A percentile compares a stretch with the other conserved stretches of the same genome.
phyloP scores from a whole-genome alignment of 2,329 filamentous ascomycete species.

The Colletotrichum sp. region DNA sequence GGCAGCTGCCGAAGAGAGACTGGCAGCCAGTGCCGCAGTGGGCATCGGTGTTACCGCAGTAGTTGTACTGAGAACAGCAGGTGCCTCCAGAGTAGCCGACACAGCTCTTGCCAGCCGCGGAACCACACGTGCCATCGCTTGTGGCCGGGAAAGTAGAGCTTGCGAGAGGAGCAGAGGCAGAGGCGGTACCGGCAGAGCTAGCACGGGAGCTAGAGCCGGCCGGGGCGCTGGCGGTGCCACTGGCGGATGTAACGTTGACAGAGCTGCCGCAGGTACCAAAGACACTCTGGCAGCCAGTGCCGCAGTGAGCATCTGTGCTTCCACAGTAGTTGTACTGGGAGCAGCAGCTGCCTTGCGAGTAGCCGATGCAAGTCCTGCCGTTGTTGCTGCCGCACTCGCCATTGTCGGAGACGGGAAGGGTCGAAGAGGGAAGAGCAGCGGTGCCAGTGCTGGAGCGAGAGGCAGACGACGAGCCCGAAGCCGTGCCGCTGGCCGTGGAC shows the following conservation, averaged over 20 bases:
- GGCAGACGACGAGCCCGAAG: not conserved
- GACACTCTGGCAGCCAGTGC: slow-evolving; percentile 30
- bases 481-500: not conserved
- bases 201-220: not conserved
- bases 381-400: not conserved
- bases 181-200: not conserved
- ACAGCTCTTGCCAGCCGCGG: not conserved
- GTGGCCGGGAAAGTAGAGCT: not conserved
- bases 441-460: not conserved
- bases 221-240: not conserved
- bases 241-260: not conserved
- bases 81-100: not conserved
- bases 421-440: not conserved
- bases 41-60: not conserved
- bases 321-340: slow-evolving; percentile 36
- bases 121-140: not conserved
- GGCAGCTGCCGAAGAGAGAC: slow-evolving; percentile 1
- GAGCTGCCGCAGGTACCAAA: slow-evolving; percentile 25
- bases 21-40: slow-evolving; percentile 5
- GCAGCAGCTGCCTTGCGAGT: slow-evolving; percentile 26
- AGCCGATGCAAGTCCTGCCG: slow-evolving; percentile 1
- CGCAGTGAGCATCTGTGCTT: slow-evolving; percentile 34
- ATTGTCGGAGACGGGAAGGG: not conserved
- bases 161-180: not conserved
- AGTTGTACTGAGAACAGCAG: slow-evolving; percentile 11